Conservation (phyloP, 164 flowering plant species). For the Magnolia sinica region DNA sequence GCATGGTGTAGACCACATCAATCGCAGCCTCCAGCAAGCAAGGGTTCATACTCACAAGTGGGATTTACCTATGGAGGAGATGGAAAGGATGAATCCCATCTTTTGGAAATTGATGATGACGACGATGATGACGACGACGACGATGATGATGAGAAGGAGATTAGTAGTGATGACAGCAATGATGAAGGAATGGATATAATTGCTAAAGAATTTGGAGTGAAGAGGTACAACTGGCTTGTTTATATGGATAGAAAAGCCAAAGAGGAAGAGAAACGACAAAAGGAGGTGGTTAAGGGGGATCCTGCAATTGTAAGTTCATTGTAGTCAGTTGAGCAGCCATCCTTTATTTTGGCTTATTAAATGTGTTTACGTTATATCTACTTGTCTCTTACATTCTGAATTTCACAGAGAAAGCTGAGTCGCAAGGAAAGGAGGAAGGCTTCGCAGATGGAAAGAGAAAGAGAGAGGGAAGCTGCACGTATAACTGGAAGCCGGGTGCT, state of each 20-base stretch:
- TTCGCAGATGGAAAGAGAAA: slow-evolving; percentile 93
- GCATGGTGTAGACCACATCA: slow-evolving; percentile 42
- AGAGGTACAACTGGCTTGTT: slow-evolving; percentile 95
- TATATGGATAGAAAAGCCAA: slow-evolving; percentile 94
- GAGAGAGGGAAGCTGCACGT: slow-evolving; percentile 78
- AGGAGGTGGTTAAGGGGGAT: slow-evolving; percentile 92
- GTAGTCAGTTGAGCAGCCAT: neutral
- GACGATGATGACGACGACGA: slow-evolving; percentile 77
- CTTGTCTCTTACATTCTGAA: slow-evolving; percentile 3
- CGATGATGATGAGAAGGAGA: slow-evolving; percentile 80
- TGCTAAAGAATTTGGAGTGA: slow-evolving; percentile 96
- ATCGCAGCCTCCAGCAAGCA: slow-evolving; percentile 62
- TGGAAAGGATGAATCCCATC: slow-evolving; percentile 58
- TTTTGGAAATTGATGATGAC: slow-evolving; percentile 64
- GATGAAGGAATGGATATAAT: slow-evolving; percentile 90
- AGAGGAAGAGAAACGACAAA: slow-evolving; percentile 91
- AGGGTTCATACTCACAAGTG: slow-evolving; percentile 94
- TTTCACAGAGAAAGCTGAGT: slow-evolving; percentile 78
- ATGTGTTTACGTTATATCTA: neutral
- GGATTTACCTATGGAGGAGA: slow-evolving; percentile 90
- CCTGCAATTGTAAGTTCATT: slow-evolving; percentile 79
- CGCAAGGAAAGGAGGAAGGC: slow-evolving; percentile 97
- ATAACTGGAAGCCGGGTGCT: slow-evolving; percentile 56
- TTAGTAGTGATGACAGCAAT: slow-evolving; percentile 91
- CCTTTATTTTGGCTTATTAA: neutral